Conservation (phyloP, 2,329 filamentous ascomycete genomes). For the Fusarium hainanense region DNA sequence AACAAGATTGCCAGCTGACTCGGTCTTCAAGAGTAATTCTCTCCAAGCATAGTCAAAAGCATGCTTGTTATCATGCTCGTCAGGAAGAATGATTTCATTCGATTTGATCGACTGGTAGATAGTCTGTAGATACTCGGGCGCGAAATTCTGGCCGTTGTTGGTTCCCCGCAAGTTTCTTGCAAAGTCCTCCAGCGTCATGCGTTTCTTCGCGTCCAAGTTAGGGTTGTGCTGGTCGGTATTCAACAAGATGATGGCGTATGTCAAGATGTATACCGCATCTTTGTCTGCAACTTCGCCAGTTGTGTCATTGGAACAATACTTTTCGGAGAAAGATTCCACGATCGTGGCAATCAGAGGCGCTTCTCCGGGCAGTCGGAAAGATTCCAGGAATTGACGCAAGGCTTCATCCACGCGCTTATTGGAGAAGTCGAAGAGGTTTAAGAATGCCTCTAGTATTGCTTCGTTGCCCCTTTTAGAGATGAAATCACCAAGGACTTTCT, state of each 20-base stretch:
- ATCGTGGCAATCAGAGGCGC: conserved; percentile 93
- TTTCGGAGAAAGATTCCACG: conserved; percentile 85
- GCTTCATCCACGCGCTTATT: conserved; percentile 92
- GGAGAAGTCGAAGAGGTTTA: conserved; percentile 87
- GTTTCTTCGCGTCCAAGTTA: conserved; percentile 80
- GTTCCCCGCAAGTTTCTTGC: conserved; percentile 89
- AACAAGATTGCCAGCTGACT: conserved; percentile 76
- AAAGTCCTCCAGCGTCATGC: conserved; percentile 89
- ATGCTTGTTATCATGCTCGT: conserved; percentile 96
- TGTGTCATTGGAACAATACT: conserved; percentile 77
- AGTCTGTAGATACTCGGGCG: conserved; percentile 80
- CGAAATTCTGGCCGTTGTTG: conserved; percentile 87
- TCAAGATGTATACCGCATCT: conserved; percentile 89
- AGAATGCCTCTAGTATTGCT: conserved; percentile 82
- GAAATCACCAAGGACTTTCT: conserved; percentile 90
- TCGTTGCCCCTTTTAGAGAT: conserved; percentile 93
- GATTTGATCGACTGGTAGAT: conserved; percentile 93
- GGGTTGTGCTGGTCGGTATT: conserved; percentile 98
- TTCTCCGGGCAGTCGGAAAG: conserved; percentile 94
- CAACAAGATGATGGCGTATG: conserved; percentile 96
- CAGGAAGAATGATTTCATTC: conserved; percentile 95
- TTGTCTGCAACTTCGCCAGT: conserved; percentile 83
- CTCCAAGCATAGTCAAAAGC: conserved; percentile 99
- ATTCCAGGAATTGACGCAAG: conserved; percentile 84
- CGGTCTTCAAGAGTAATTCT: conserved; percentile 87